Base-by-base conservation (phyloP, 2,329 filamentous ascomycete genomes). In the Aspergillus hortae region DNA sequence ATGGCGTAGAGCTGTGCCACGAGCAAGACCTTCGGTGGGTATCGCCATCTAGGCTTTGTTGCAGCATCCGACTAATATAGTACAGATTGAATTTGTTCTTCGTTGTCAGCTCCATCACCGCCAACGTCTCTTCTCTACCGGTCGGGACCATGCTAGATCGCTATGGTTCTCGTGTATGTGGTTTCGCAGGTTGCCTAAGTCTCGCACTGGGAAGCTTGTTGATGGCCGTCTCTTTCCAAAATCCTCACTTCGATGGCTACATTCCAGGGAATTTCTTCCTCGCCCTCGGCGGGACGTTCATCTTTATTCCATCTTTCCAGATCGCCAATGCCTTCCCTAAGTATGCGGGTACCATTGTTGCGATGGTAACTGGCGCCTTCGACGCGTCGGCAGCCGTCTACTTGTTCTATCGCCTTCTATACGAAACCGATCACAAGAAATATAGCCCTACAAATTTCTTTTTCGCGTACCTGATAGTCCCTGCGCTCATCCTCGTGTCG, bases 61-160 rank as follows among this genome's bases (percentile, higher is more conserved):
- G 14, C 10, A 6, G 21, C n/a, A 4, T 36, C 27, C n/a, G 19
- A 44, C 33, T 19, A 19, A 48, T 21, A 40, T 10, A 19, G n/a
- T 14, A 33, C 50, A 74, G 73, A 57, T 79, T 96, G 52, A 96
- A 96, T 67, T 76, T 95, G 62, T 95, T 95, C 87, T 96, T 96
- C 76, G 94, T 90, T 9, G 81, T 91, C 35, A 90, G 91, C 23
- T 91, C 90, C 21, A 91, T 95, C 3, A 88, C 84, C 9, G 94
- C 91, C 42, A 96, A 96, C 63, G 86, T 95, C 15, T 89, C 86
- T 41, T 90, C 91, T 33, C 79, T 96, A 2, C 88, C 90, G 1
- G 85, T 95, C 23, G 91, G 91, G 21, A 88, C 89, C 4, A 86
- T 95, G 23, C 82, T 96, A 12, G 91, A 96, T 71, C 81, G 85